These are phyloP conservation scores for Cyclotella atomus DNA, from an alignment of 108 stramenopile genomes.

Conservation along the genomic window DNA sequence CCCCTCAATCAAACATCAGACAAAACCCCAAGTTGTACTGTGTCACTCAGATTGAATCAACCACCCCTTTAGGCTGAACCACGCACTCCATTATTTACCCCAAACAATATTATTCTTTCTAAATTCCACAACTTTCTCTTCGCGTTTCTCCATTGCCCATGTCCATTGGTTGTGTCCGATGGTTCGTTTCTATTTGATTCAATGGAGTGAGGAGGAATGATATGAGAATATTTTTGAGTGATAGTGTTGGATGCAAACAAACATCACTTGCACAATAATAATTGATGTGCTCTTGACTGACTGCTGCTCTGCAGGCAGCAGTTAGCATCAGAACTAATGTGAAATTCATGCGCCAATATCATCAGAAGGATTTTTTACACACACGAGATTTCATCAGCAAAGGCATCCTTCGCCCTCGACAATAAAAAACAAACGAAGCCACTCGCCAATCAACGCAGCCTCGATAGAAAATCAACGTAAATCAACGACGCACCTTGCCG, in stretches of 20 bases:
- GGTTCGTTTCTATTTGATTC: slow-evolving; percentile 49
- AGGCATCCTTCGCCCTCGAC: neutral
- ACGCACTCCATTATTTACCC: neutral
- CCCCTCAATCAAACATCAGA: neutral
- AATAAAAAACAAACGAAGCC: neutral
- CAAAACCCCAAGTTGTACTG: neutral
- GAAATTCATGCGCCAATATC: neutral
- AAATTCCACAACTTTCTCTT: slow-evolving; percentile 35
- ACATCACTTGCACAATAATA: no score
- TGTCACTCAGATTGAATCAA: no score
- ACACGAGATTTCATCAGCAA: neutral
- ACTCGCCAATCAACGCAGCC: neutral
- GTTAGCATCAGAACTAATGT: neutral
- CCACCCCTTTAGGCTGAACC: no score
- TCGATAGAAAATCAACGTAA: neutral
- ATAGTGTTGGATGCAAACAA: neutral
- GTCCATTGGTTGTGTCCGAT: slow-evolving; percentile 61
- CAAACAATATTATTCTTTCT: slow-evolving; percentile 15
- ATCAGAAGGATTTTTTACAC: neutral
- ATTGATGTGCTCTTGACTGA: neutral
- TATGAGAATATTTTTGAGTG: neutral
- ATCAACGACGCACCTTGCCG: slow-evolving; percentile 52
- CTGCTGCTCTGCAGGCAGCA: neutral
- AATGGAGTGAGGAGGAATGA: neutral
- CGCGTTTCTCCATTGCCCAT: slow-evolving; percentile 69